Evolutionary conservation across 2,329 filamentous ascomycete species (phyloP), one percentile per base, ranked within the genome.

Genomic region (Exophiala sp.): DNA sequence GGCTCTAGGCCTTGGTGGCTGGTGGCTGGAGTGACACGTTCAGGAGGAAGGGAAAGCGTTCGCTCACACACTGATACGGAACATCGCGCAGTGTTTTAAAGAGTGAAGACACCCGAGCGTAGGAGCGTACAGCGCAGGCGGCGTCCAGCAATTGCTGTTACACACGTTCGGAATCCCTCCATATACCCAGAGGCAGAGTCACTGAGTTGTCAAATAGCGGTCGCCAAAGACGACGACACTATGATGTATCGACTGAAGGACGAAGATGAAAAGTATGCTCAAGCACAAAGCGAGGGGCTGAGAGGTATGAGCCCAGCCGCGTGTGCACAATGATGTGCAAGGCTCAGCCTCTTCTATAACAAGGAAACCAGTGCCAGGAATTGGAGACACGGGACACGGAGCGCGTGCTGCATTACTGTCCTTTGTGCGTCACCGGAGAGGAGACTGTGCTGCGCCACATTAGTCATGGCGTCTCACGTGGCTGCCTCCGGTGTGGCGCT

Each of bases 261-360:
- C 14, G n/a, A n/a, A n/a, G n/a, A n/a, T n/a, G 34, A 37, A 19
- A 16, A 11, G 18, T 6, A 37, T 37, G 16, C 34, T n/a, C 34
- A 19, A 19, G 4, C 14, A 8, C 11, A 16, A 37, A 11, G 34
- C 30, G 34, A 37, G 34, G 34, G 34, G 14, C 7, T n/a, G 18
- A 18, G 42, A 47, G 39, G 38, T 43, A 43, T 46, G 43, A 40
- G 34, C 34, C 6, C 18, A 19, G 34, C 34, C 34, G 34, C 34
- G 34, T 37, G 18, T 37, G 34, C 34, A 19, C 34, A 18, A 18
- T n/a, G 6, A 40, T 4, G 9, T 10, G 37, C 37, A 21, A 5
- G 21, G 6, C n/a, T 21, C 7, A 8, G 18, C 9, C 7, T 10
- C 10, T 13, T 21, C 37, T 27, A 40, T 11, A 21, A 21, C 21